Evolutionary conservation across 192 early-diverging fungal genomes (phyloP), one percentile per base, ranked within the genome.

Genomic region (Coemansia sp.): DNA sequence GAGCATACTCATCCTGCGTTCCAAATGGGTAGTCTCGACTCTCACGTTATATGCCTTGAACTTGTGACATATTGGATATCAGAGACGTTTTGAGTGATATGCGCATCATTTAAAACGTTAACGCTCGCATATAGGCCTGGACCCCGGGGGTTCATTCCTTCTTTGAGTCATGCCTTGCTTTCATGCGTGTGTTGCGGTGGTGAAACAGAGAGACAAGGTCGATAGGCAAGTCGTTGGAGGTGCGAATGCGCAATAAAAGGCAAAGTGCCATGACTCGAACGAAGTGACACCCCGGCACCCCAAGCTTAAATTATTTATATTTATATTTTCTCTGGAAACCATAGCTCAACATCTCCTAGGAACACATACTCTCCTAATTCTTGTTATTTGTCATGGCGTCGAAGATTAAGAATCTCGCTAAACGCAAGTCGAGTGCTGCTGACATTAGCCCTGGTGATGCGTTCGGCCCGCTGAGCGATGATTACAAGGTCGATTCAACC

Each of bases 401-500:
- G 36, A 57, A 57, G 31, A 31, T 57, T 16, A 48, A 40, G 2
- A 69, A 44, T 7, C 45, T 68, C 35, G 61, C 66, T 50, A 57
- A 64, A 21, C 79, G 79, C 66, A 39, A 64, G 54, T 64, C 74
- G 16, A 59, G 34, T 14, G n/a, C 33, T 24, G 69, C 74, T 17
- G 79, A 81, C 39, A 64, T 81, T 17, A 71, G 63, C n/a, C 73
- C 73, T 6, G 74, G 79, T 45, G 67, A 67, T 10, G 51, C 51
- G 5, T 73, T 73, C 59, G 54, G 21, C 13, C 70, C 79, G 0
- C 57, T 81, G 54, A 39, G 6, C 42, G 79, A 81, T 39, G 35
- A 66, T 14, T 81, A 64, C 60, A 81, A 81, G 67, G 64, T 70
- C 19, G 46, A 35, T 19, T 81, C 79, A 2, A 81, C 79, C 2